A percentile compares a stretch with the other conserved stretches of the same genome.
phyloP scores from a whole-genome alignment of 768 basidiomycete species.

The Phylloporus sp. region DNA sequence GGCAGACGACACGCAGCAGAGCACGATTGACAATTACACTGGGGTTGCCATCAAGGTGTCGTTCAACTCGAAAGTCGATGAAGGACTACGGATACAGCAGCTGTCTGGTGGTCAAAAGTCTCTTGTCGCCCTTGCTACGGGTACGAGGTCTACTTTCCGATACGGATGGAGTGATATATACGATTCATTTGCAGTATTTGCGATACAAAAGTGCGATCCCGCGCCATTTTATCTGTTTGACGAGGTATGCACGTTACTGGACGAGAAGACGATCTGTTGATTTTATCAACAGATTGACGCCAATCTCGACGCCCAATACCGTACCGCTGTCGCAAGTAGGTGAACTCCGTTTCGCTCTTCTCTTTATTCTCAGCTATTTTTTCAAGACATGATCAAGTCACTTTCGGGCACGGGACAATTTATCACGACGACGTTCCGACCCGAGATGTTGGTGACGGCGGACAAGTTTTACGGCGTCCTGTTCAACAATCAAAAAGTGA shows the following conservation, averaged over 20 bases:
- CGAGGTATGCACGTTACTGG: slow-evolving; percentile 47
- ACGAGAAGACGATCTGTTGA: background rate
- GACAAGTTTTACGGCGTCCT: slow-evolving; percentile 97
- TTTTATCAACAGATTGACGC: slow-evolving; percentile 72
- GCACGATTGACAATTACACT: slow-evolving; percentile 87
- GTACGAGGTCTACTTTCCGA: slow-evolving; percentile 34
- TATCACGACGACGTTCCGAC: slow-evolving; percentile 97
- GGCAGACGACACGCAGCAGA: slow-evolving; percentile 66
- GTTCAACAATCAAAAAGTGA: slow-evolving; percentile 94
- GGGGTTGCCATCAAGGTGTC: slow-evolving; percentile 98
- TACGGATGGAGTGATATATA: slow-evolving; percentile 1
- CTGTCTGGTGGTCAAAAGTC: slow-evolving; percentile 97
- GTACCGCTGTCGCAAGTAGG: slow-evolving; percentile 92
- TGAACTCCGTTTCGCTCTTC: background rate
- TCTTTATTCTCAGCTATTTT: slow-evolving; percentile 34
- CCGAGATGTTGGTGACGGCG: slow-evolving; percentile 93
- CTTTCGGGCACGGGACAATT: slow-evolving; percentile 87
- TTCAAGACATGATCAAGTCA: slow-evolving; percentile 77
- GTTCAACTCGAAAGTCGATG: slow-evolving; percentile 97
- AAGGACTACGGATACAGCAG: slow-evolving; percentile 94
- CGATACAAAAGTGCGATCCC: slow-evolving; percentile 98
- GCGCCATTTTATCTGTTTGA: slow-evolving; percentile 99
- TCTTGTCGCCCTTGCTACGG: slow-evolving; percentile 90
- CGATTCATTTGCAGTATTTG: slow-evolving; percentile 63
- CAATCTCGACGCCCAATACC: slow-evolving; percentile 95